These are phyloP conservation scores for Inga laurina DNA, from an alignment of 306 rosid species.

Conservation along the genomic window DNA sequence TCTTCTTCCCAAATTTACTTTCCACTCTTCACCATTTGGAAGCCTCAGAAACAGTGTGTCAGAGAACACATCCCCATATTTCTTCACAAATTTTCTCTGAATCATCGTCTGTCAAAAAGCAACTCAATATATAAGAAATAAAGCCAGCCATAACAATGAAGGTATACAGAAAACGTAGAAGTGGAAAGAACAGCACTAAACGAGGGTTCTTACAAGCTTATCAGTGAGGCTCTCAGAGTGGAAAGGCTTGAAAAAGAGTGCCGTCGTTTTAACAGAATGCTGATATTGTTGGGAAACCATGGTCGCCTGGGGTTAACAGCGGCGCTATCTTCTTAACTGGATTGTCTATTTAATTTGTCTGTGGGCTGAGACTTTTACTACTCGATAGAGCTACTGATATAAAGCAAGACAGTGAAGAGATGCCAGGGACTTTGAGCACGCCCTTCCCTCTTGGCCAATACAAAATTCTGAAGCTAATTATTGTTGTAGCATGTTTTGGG, in stretches of 20 bases:
- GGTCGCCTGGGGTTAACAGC: not conserved
- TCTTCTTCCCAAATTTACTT: constrained; percentile 24
- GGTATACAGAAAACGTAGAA: too few species aligned
- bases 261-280: not conserved
- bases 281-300: not conserved
- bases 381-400: too few species aligned
- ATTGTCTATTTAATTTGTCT: too few species aligned
- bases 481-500: too few species aligned
- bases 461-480: too few species aligned
- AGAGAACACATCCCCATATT: not conserved
- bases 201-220: not conserved
- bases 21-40: constrained; percentile 20
- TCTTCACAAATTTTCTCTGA: not conserved
- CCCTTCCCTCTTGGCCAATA: too few species aligned
- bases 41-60: not conserved
- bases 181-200: not conserved
- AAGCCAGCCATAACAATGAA: too few species aligned
- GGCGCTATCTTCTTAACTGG: not conserved
- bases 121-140: not conserved
- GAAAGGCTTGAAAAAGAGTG: not conserved
- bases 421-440: too few species aligned
- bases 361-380: too few species aligned
- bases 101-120: not conserved
- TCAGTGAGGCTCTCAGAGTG: not conserved
- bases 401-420: not conserved